Base-by-base conservation (phyloP, 2,329 filamentous ascomycete genomes). In the Fusarium tupiense region DNA sequence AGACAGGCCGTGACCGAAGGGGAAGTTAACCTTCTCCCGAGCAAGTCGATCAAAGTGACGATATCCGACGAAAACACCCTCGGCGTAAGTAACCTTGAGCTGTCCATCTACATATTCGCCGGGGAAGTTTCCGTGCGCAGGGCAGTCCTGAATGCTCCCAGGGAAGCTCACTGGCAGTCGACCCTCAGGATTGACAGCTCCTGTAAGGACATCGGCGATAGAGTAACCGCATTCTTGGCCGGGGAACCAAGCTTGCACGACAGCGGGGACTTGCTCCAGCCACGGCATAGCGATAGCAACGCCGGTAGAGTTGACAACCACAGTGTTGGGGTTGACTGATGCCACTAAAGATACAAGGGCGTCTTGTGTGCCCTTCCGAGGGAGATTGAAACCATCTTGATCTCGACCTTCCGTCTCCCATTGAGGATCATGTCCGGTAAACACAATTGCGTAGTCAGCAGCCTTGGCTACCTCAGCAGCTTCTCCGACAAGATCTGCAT, bases 141-240 rank as follows among this genome's bases (percentile, higher is more conserved):
- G 90, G 63, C 90, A 91, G 74, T 92, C 90, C 75, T 91, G 87
- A 9, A 89, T 79, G 1, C 81, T 81, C 37, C 82, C 84, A 0
- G 91, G 91, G 81, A 92, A 93, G 2, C 86, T 91, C 17, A 91
- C 83, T 1, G 91, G 89, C 0, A 92, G 82, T 69, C 91, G 91
- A 5, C 89, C 91, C 58, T 88, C 89, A 1, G 91, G 91, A 72
- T 91, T 92, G 43, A 89, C 85, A 44, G 87, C 85, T 33, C 91
- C 91, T 58, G 90, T 89, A 7, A 93, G 83, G 2, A 92, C 87
- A 73, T 93, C 91, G 2, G 89, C 90, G 54, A 93, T 88, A 2
- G 89, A 89, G 73, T 93, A 91, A 1, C 91, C 91, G 24, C 88
- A 88, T 81, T 93, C 91, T 76, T 93, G 91, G 6, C 91, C 91